phyloP scores from a whole-genome alignment of 495 filamentous ascomycete species.

The Wilcoxina mikolae region DNA sequence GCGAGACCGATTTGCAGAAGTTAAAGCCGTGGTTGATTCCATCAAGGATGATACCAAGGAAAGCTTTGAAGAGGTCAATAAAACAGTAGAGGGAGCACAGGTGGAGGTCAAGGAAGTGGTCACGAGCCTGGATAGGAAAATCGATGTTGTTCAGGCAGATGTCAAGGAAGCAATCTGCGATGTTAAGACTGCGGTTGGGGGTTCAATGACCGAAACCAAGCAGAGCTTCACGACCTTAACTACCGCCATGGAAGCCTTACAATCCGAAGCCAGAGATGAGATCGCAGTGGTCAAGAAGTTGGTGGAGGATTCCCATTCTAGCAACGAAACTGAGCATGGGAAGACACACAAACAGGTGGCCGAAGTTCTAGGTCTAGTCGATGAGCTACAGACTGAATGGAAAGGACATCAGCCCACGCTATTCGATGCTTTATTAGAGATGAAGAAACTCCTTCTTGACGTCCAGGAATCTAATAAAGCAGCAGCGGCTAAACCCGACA shows the following conservation, averaged over 20 bases:
- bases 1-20: constrained; percentile 43
- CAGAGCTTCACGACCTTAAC: constrained; percentile 2
- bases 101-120: constrained; percentile 21
- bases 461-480: constrained; percentile 19
- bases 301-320: constrained; percentile 18
- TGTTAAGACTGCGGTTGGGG: constrained; percentile 13
- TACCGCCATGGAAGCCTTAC: constrained; percentile 35
- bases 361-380: constrained; percentile 24
- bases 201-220: constrained; percentile 11
- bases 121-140: constrained; percentile 25
- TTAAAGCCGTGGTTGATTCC: constrained; percentile 67
- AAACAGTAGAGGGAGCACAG: constrained; percentile 62
- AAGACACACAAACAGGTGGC: constrained; percentile 25
- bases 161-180: constrained; percentile 8
- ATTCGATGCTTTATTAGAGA: constrained; percentile 26
- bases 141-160: constrained; percentile 17
- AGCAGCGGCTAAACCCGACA: constrained; percentile 19
- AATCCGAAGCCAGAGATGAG: constrained; percentile 36
- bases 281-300: constrained; percentile 24
- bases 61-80: constrained; percentile 61
- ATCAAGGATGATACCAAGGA: constrained; percentile 66
- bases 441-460: constrained; percentile 29
- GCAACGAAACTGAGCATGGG: constrained; percentile 16
- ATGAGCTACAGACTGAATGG: constrained; percentile 23
- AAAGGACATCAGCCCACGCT: constrained; percentile 24